Conservation (phyloP, 78 protist species). For the Isochrysis galbana region DNA sequence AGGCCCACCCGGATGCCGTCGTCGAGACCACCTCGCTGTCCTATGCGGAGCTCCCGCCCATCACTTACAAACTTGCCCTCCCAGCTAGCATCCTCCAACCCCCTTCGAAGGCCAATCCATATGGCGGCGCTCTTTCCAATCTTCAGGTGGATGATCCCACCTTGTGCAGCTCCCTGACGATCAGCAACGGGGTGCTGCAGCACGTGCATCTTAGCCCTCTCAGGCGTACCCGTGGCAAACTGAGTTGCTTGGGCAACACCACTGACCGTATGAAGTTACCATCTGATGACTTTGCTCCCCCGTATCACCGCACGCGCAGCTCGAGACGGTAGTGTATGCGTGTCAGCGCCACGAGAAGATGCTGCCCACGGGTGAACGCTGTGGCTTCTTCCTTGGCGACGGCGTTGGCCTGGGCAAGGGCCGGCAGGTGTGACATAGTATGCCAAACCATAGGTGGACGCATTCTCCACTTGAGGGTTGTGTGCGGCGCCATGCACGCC, state of each 20-base stretch:
- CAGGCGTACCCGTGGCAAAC: no score
- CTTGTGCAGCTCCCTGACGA: no score
- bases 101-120: background rate
- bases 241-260: no score
- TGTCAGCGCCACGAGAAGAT: background rate
- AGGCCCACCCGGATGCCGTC: background rate
- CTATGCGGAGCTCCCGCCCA: background rate
- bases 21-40: slow-evolving; percentile 33
- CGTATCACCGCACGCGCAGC: background rate
- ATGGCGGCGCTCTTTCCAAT: background rate
- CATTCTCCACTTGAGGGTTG: no score
- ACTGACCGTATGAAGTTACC: no score
- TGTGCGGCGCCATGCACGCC: no score
- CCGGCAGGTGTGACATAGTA: no score
- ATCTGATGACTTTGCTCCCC: no score
- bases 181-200: no score
- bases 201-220: no score
- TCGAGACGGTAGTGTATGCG: slow-evolving; percentile 2
- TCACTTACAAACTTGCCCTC: background rate
- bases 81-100: background rate
- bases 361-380: background rate
- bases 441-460: no score
- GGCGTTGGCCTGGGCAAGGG: slow-evolving; percentile 30
- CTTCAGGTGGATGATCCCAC: background rate
- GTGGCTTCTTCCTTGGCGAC: slow-evolving; percentile 32